Evolutionary conservation across 2,329 filamentous ascomycete species (phyloP), one percentile per base, ranked within the genome.

Genomic region (Fusarium avenaceum): DNA sequence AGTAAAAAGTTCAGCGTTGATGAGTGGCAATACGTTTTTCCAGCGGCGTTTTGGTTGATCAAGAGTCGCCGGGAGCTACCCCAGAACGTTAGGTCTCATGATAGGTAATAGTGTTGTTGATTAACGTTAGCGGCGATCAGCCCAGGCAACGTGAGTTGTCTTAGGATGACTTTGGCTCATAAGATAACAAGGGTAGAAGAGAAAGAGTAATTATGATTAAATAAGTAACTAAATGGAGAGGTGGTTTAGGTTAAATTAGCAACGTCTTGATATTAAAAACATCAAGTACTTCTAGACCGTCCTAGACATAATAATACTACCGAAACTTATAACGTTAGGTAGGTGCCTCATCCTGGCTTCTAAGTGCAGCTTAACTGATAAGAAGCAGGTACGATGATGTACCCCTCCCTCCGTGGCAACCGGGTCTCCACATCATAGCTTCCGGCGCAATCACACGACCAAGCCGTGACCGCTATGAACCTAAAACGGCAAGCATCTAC

Each of bases 401-500:
- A 38, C 17, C 38, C 38, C 38, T 38, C 43, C 43, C 50, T 56
- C 65, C 65, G 45, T 54, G 57, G 61, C 65, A 68, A 69, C 65
- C 65, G 60, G 62, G 62, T 69, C 63, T 69, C 65, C 65, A 69
- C 61, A 63, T 45, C 32, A 32, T 22, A 39, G 45, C 56, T 69
- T 70, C 65, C 56, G 61, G 51, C 20, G 17, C 50, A 60, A 52
- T 69, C 66, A 69, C 66, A 69, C 49, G 65, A 69, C 65, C 60
- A 63, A 63, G 26, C 61, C 61, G 52, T 63, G 65, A 51, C 61
- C 42, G 28, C 49, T 50, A 53, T 51, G 20, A 46, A 33, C 65
- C 65, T 57, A 63, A 69, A 69, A 50, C 65, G 62, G 66, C 62
- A 70, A 65, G 66, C 50, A 63, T 55, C 54, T 65, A 30, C 53